Percentiles rank a stretch among this genome's conserved stretches.
These are phyloP conservation scores for Trichoderma harzianum DNA, from an alignment of 2,329 filamentous ascomycete genomes.

Conservation along the genomic window DNA sequence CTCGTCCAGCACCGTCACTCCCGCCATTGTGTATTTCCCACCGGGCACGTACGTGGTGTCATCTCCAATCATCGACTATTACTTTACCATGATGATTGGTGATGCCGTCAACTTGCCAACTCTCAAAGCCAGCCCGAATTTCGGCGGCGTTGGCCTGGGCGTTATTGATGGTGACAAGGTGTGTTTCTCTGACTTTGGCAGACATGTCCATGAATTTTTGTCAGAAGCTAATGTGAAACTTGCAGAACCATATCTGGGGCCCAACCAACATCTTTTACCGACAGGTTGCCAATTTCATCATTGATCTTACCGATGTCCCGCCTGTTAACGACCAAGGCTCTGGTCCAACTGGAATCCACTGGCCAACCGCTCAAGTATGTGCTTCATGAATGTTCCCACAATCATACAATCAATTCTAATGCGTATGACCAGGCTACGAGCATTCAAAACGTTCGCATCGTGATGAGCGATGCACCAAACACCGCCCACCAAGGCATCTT, in stretches of 20 bases:
- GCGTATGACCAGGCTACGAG: neutral
- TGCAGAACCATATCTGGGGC: slow-evolving; percentile 22
- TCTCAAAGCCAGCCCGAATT: neutral
- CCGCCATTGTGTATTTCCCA: slow-evolving; percentile 39
- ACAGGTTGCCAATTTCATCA: neutral
- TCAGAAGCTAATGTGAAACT: neutral
- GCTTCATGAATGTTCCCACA: neutral
- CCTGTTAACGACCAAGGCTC: neutral
- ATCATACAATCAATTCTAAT: neutral
- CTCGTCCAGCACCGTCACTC: slow-evolving; percentile 30
- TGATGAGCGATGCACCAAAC: neutral
- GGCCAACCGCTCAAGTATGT: neutral
- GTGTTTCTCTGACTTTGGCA: neutral
- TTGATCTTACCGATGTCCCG: neutral
- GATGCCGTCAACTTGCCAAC: neutral
- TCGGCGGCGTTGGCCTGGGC: slow-evolving; percentile 24
- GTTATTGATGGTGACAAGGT: neutral
- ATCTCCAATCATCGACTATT: slow-evolving; percentile 55
- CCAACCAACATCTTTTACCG: neutral
- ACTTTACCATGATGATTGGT: slow-evolving; percentile 36
- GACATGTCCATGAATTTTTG: neutral
- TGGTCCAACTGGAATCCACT: neutral
- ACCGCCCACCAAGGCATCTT: slow-evolving; percentile 53
- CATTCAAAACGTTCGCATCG: slow-evolving; percentile 32
- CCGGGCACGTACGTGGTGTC: slow-evolving; percentile 55